These are phyloP conservation scores for Neofusicoccum sp. DNA, from an alignment of 2,329 filamentous ascomycete genomes.

Conservation along the genomic window DNA sequence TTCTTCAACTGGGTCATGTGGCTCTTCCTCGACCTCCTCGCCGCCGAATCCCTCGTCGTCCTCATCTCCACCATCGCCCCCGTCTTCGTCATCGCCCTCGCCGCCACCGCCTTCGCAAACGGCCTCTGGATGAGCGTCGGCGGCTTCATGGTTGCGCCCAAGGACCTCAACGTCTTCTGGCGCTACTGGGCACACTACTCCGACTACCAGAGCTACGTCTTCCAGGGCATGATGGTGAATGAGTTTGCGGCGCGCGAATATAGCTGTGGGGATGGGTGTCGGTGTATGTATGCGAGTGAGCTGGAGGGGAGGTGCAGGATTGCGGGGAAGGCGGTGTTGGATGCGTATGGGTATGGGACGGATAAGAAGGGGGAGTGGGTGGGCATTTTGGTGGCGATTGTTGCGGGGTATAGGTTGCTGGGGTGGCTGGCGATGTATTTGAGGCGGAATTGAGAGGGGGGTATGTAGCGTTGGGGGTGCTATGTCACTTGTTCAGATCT, in stretches of 20 bases:
- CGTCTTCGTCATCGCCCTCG: conserved; percentile 76
- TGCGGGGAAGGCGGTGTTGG: conserved; percentile 66
- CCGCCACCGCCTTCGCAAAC: conserved; percentile 80
- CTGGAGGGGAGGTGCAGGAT: conserved; percentile 66
- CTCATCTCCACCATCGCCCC: conserved; percentile 71
- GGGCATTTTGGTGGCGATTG: conserved; percentile 75
- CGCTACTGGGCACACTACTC: conserved; percentile 86
- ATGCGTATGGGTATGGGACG: conserved; percentile 66
- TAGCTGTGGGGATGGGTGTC: conserved; percentile 57
- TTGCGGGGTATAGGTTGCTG: conserved; percentile 68
- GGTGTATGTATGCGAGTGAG: conserved; percentile 69
- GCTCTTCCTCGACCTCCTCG: conserved; percentile 80
- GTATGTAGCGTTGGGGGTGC: neutral
- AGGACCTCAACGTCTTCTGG: conserved; percentile 77
- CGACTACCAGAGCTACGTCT: conserved; percentile 83
- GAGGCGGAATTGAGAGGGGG: conserved; percentile 26
- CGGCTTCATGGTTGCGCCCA: conserved; percentile 75
- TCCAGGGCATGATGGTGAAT: conserved; percentile 91
- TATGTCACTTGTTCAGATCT: too few species aligned
- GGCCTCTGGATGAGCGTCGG: conserved; percentile 86
- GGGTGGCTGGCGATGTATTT: conserved; percentile 61
- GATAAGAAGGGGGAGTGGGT: conserved; percentile 66
- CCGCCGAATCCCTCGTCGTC: conserved; percentile 79
- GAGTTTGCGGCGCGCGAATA: conserved; percentile 70
- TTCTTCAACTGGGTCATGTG: conserved; percentile 81